Evolutionary conservation across 2,329 filamentous ascomycete species (phyloP).

Genomic region (Botryotinia convoluta): DNA sequence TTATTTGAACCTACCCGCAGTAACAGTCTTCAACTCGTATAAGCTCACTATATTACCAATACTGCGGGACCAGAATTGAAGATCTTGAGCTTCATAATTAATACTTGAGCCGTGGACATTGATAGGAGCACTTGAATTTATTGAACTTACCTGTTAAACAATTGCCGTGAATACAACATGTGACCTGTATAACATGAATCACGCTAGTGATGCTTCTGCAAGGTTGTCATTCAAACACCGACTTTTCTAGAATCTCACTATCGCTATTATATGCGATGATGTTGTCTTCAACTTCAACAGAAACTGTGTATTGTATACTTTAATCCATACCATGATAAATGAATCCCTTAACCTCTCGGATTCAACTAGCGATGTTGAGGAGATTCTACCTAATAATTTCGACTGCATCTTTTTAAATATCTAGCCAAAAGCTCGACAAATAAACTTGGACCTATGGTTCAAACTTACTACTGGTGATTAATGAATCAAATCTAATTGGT

Average conservation of each 20-base stretch:
- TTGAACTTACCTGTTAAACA: neutral
- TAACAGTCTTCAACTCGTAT: neutral
- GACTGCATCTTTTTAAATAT: too few relatives aligned
- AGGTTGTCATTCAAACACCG: neutral
- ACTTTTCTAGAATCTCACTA: conserved; percentile 4
- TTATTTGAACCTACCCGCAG: neutral
- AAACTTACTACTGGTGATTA: neutral
- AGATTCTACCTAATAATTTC: neutral
- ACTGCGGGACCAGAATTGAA: too few relatives aligned
- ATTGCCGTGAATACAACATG: neutral
- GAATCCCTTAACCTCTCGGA: neutral
- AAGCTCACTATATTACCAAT: neutral
- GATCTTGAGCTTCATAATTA: too few relatives aligned
- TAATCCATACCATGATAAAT: neutral
- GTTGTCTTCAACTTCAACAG: neutral
- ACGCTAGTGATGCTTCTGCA: conserved; percentile 10
- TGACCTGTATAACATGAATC: neutral
- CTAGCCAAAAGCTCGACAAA: neutral
- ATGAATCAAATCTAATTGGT: neutral
- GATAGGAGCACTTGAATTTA: neutral
- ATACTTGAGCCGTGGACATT: neutral
- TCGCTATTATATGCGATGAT: neutral
- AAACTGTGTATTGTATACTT: neutral
- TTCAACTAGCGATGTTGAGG: neutral
- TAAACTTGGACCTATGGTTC: too few relatives aligned